Evolutionary conservation across 352 stramenopile genomes (phyloP), one percentile per base, ranked within the genome.

Genomic region (Pythium chondricola): DNA sequence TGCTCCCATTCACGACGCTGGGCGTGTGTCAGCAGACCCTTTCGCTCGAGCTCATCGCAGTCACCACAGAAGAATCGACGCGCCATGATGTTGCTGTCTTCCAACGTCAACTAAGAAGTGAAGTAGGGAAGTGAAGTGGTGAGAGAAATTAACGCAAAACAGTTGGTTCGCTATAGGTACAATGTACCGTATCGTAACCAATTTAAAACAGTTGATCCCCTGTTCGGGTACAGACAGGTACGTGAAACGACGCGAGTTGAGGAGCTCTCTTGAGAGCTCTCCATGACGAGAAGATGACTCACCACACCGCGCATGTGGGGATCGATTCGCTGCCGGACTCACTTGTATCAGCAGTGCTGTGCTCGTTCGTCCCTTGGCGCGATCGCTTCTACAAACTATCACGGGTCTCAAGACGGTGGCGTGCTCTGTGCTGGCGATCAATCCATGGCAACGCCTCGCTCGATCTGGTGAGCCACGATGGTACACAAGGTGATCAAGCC

Each of bases 381-480:
- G 73, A 86, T 26, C 76, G 80, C 4, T 84, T 73, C 68, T 56
- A 74, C 30, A 43, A 60, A 11, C 54, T 91, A 13, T 53, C 68
- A 21, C 60, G 56, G 1, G 79, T 85, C 2, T 88, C 79, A 16
- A 68, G 57, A 20, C 60, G 63, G n/a, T 88, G 77, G 77, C 56
- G 66, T 22, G 61, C 32, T 6, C 65, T 91, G 25, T 64, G 74
- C 26, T 65, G 85, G 55, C 54, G 62, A 14, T 91, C 79, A 0
- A 66, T 85, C 50, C 67, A 83, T 44, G 49, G 46, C 5, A 70
- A 83, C 31, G 41, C 37, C 27, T 48, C 71, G 42, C 52, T 82
- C 10, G 79, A 91, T 36, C 56, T 88, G 44, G 79, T 88, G 44
- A 46, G 70, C n/a, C n/a, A n/a, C n/a, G n/a, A n/a, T n/a, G n/a